Conservation (phyloP, 345 rosid species). For the Syzygium grande region DNA sequence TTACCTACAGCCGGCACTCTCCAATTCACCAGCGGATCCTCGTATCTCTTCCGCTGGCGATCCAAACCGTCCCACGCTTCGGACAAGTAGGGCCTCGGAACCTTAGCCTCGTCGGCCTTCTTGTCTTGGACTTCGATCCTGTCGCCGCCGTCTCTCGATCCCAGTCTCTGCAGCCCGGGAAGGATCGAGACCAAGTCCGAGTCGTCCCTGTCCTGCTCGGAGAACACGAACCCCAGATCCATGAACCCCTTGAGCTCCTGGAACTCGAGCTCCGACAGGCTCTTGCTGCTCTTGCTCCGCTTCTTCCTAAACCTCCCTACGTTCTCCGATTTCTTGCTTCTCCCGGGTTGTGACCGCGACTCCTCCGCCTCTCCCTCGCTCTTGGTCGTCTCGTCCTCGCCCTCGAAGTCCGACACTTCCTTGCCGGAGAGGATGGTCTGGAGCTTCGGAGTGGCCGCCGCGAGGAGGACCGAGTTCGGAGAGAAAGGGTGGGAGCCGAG, state of each 20-base stretch:
- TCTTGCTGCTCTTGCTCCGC: slow-evolving; percentile 27
- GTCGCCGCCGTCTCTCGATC: slow-evolving; percentile 6
- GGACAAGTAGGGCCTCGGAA: slow-evolving; percentile 47
- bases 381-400: not conserved
- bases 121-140: slow-evolving; percentile 5
- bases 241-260: slow-evolving; percentile 68
- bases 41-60: slow-evolving; percentile 9
- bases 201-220: slow-evolving; percentile 52
- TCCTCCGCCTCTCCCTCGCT: not conserved
- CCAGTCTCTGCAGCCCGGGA: slow-evolving; percentile 55
- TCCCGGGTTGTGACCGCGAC: not conserved
- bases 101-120: not conserved
- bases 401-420: slow-evolving; percentile 16
- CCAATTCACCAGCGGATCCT: slow-evolving; percentile 27
- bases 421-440: slow-evolving; percentile 46
- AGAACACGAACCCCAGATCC: slow-evolving; percentile 74
- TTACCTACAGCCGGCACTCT: slow-evolving; percentile 26
- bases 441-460: slow-evolving; percentile 32
- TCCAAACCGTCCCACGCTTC: slow-evolving; percentile 50
- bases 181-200: slow-evolving; percentile 35
- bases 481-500: slow-evolving; percentile 13
- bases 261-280: slow-evolving; percentile 56
- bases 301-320: slow-evolving; percentile 3
- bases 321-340: not conserved
- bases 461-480: slow-evolving; percentile 35